These are phyloP conservation scores for Mycosphaerelloides madeirae DNA, from an alignment of 2,329 filamentous ascomycete species.

Conservation along the genomic window DNA sequence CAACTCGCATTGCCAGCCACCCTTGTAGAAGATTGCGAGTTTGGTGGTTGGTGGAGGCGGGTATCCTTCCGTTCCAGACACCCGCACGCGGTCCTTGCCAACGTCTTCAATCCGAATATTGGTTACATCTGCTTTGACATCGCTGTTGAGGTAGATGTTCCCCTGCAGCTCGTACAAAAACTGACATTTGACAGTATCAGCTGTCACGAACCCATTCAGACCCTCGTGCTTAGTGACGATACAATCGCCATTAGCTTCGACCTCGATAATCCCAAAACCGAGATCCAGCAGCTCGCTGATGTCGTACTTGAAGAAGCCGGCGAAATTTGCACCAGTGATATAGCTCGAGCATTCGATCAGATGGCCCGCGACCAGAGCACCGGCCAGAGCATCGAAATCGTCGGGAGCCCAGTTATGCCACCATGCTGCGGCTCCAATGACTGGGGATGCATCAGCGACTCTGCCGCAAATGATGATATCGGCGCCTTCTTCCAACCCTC, in stretches of 20 bases:
- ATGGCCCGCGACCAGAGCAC: constrained; percentile 38
- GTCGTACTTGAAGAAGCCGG: constrained; percentile 37
- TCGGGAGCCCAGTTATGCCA: constrained; percentile 39
- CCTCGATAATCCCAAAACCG: constrained; percentile 29
- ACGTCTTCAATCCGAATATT: constrained; percentile 48
- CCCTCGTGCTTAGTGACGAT: constrained; percentile 33
- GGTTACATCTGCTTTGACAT: constrained; percentile 51
- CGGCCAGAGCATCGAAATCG: constrained; percentile 36
- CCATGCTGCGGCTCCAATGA: constrained; percentile 40
- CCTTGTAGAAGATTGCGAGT: constrained; percentile 41
- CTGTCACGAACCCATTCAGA: constrained; percentile 35
- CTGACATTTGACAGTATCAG: constrained; percentile 50
- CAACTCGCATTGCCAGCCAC: constrained; percentile 44
- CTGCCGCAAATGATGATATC: constrained; percentile 41
- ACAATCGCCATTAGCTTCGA: constrained; percentile 33
- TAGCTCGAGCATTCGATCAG: constrained; percentile 41
- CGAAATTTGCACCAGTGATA: constrained; percentile 38
- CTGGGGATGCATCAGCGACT: constrained; percentile 39
- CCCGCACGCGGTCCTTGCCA: constrained; percentile 44
- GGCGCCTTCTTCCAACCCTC: constrained; percentile 36
- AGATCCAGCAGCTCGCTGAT: constrained; percentile 32
- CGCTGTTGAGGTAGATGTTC: constrained; percentile 53
- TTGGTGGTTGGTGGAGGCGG: constrained; percentile 50
- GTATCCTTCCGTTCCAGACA: constrained; percentile 41
- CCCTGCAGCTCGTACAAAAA: constrained; percentile 53